These are phyloP conservation scores for Trametes cubensis DNA, from an alignment of 768 basidiomycete species.

Conservation along the genomic window DNA sequence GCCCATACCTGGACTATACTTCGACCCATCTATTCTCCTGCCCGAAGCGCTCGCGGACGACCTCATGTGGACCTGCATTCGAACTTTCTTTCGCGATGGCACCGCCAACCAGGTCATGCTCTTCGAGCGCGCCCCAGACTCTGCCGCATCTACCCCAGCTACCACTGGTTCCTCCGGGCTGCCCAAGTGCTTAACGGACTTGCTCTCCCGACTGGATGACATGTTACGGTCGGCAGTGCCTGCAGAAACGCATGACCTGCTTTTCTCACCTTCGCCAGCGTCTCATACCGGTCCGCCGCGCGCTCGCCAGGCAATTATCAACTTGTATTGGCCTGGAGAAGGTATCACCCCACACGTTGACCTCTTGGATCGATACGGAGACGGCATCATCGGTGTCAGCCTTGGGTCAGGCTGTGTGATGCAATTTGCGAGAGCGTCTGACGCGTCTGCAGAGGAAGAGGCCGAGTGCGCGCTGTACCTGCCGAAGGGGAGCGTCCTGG, in stretches of 20 bases:
- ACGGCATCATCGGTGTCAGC: slow-evolving; percentile 89
- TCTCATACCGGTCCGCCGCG: slow-evolving; percentile 36
- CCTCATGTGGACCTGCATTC: slow-evolving; percentile 54
- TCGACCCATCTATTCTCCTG: slow-evolving; percentile 53
- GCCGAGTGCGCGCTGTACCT: slow-evolving; percentile 61
- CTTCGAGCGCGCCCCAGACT: slow-evolving; percentile 55
- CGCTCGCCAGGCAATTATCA: slow-evolving; percentile 86
- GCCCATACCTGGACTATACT: slow-evolving; percentile 67
- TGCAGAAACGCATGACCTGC: slow-evolving; percentile 48
- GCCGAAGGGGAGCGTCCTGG: slow-evolving; percentile 73
- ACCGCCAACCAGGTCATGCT: slow-evolving; percentile 84
- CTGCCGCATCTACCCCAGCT: slow-evolving; percentile 10
- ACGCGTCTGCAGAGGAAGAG: slow-evolving; percentile 13
- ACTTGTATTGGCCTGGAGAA: slow-evolving; percentile 86
- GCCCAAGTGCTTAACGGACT: slow-evolving; percentile 54
- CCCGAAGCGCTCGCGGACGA: slow-evolving; percentile 53
- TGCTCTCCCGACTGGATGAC: slow-evolving; percentile 53
- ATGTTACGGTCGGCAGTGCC: slow-evolving; percentile 57
- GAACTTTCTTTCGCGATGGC: slow-evolving; percentile 53
- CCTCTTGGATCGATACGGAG: slow-evolving; percentile 78
- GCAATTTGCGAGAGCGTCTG: slow-evolving; percentile 53
- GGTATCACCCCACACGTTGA: slow-evolving; percentile 92
- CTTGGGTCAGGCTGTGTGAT: slow-evolving; percentile 81
- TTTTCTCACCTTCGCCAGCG: slow-evolving; percentile 54
- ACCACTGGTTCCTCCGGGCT: slow-evolving; percentile 44